phyloP scores from a whole-genome alignment of 1,139 yeast genomes.

The Meyerozyma elateridarum region DNA sequence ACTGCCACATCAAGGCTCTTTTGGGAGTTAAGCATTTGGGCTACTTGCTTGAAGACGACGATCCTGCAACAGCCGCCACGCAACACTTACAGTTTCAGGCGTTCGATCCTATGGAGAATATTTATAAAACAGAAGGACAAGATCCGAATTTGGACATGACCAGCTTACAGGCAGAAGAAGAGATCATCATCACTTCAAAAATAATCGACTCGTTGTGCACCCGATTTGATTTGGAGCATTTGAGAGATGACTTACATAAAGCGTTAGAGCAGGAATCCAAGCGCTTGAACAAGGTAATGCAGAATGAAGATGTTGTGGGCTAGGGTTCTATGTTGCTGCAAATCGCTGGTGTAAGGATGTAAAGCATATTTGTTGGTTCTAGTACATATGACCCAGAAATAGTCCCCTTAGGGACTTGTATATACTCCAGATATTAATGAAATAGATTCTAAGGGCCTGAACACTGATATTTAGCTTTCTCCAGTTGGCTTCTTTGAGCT shows the following conservation, averaged over 20 bases:
- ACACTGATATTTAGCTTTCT: no score
- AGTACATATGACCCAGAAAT: no score
- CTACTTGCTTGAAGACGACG: conserved; percentile 35
- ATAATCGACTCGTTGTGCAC: conserved; percentile 28
- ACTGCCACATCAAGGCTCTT: conserved; percentile 79
- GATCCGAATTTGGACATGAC: conserved; percentile 1
- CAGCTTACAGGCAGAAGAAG: conserved; percentile 22
- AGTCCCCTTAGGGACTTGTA: no score
- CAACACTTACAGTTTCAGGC: conserved; percentile 22
- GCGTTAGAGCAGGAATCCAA: conserved; percentile 46
- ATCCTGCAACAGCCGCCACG: conserved; percentile 13
- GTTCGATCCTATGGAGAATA: conserved; percentile 16
- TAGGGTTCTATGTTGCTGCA: background rate
- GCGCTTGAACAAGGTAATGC: conserved; percentile 19
- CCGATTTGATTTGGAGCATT: conserved; percentile 29
- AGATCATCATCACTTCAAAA: conserved; percentile 25
- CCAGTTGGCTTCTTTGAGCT: no score
- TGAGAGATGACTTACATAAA: conserved; percentile 36
- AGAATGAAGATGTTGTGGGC: conserved; percentile 10
- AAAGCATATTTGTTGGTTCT: no score
- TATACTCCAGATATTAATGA: no score
- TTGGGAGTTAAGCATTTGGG: conserved; percentile 69
- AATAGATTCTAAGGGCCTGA: no score
- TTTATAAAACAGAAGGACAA: conserved; percentile 12
- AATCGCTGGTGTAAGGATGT: no score